Conservation (phyloP, 2,329 filamentous ascomycete species). For the Alternaria sp. region DNA sequence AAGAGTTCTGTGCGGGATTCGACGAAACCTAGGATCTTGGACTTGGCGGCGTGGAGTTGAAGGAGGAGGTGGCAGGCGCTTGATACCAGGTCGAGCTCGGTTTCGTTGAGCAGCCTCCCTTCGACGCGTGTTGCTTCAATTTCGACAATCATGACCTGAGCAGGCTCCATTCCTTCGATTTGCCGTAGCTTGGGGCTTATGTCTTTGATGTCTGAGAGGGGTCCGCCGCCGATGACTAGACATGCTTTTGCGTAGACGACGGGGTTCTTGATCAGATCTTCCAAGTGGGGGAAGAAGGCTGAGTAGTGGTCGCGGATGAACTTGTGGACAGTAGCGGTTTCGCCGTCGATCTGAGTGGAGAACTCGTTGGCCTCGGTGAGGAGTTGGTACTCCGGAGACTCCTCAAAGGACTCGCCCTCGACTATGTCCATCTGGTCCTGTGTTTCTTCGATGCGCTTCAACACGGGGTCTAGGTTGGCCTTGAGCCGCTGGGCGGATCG, state of each 20-base stretch:
- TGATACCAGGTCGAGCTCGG: constrained; percentile 77
- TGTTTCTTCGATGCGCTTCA: constrained; percentile 66
- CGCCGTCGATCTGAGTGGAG: constrained; percentile 91
- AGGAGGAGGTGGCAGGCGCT: constrained; percentile 88
- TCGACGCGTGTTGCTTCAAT: constrained; percentile 92
- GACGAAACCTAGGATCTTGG: constrained; percentile 88
- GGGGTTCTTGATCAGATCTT: constrained; percentile 87
- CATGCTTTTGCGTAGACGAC: constrained; percentile 96
- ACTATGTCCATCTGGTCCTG: constrained; percentile 75
- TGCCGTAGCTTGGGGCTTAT: constrained; percentile 80
- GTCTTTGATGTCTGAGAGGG: constrained; percentile 85
- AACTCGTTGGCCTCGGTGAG: constrained; percentile 88
- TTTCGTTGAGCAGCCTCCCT: constrained; percentile 77
- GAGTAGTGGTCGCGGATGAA: constrained; percentile 97
- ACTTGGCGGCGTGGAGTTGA: constrained; percentile 87
- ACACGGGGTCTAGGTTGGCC: constrained; percentile 80
- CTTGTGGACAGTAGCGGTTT: constrained; percentile 94
- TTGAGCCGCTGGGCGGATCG: constrained; percentile 81
- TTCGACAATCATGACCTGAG: constrained; percentile 93
- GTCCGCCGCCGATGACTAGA: constrained; percentile 89
- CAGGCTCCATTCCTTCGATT: constrained; percentile 77
- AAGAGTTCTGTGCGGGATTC: constrained; percentile 97
- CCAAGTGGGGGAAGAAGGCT: constrained; percentile 89
- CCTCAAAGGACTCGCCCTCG: constrained; percentile 81
- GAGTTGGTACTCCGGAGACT: constrained; percentile 90